phyloP scores from a whole-genome alignment of 148 eudicot species.

The Pharnaceum exiguum region DNA sequence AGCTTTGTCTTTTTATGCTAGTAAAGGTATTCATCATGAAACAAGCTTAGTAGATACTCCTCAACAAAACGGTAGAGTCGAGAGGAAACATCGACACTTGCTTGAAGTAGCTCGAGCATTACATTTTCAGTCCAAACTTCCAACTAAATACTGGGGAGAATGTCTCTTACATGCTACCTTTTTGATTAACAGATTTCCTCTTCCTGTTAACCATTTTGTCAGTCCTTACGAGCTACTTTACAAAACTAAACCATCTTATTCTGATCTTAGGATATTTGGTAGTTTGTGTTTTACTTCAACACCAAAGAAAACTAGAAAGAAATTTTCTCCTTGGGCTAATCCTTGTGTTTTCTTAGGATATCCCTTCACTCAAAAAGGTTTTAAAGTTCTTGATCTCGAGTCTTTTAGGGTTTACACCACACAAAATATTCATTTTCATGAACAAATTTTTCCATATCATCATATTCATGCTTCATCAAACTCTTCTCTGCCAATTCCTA shows the following conservation, averaged over 20 bases:
- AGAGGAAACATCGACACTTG: constrained; percentile 11
- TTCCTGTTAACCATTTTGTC: not conserved
- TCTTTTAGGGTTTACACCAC: no score
- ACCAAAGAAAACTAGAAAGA: not conserved
- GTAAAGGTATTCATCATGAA: not conserved
- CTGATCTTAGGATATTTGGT: constrained; percentile 3
- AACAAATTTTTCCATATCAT: no score
- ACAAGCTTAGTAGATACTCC: not conserved
- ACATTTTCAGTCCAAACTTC: not conserved
- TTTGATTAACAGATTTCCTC: not conserved
- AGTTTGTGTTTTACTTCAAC: not conserved
- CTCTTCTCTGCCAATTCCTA: no score
- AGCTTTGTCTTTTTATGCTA: not conserved
- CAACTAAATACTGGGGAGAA: not conserved
- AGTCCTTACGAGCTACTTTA: constrained; percentile 3
- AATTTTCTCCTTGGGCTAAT: not conserved
- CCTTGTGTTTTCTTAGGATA: not conserved
- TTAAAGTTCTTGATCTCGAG: no score
- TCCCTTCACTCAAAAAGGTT: not conserved
- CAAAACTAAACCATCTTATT: not conserved
- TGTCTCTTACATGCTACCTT: not conserved
- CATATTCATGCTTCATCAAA: no score
- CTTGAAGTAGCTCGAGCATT: constrained; percentile 3
- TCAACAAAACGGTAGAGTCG: constrained; percentile 9
- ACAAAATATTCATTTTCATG: no score